Conservation (phyloP, 164 flowering plant species). For the Aristolochia fimbriata region DNA sequence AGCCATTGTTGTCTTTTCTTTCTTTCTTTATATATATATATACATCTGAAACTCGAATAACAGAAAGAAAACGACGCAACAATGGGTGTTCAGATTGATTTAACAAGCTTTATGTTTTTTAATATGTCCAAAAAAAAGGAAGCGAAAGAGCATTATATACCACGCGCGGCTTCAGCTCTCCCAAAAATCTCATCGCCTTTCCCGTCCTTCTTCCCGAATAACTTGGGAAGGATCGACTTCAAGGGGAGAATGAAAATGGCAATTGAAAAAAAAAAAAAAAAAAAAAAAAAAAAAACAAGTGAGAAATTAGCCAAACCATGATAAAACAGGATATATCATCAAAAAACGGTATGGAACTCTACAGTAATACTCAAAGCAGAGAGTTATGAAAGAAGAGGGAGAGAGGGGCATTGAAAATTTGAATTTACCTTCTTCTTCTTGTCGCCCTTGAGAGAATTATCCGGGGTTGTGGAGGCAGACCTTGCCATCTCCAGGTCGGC, state of each 20-base stretch:
- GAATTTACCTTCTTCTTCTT: slow-evolving; percentile 62
- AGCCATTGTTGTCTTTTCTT: neutral
- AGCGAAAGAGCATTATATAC: neutral
- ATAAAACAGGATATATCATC: too few relatives aligned
- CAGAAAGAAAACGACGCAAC: neutral
- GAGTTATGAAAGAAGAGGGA: neutral
- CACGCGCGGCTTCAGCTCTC: neutral
- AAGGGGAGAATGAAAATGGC: neutral
- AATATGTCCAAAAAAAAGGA: too few relatives aligned
- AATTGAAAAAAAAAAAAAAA: neutral
- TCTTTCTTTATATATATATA: too few relatives aligned
- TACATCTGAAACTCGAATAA: neutral
- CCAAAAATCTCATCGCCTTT: neutral
- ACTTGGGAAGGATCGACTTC: slow-evolving; percentile 1
- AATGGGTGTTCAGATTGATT: too few relatives aligned
- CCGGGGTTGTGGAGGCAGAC: slow-evolving; percentile 7
- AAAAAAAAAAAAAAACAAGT: neutral
- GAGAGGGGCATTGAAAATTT: too few relatives aligned
- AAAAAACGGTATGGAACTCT: too few relatives aligned
- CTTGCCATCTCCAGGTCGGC: slow-evolving; percentile 2
- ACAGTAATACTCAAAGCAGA: too few relatives aligned
- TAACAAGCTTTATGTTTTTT: too few relatives aligned
- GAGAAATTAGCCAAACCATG: too few relatives aligned
- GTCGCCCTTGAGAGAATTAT: slow-evolving; percentile 31
- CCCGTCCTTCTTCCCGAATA: slow-evolving; percentile 4